phyloP scores from a whole-genome alignment of 371 early-diverging fungal species.

The Globomyces sp. region DNA sequence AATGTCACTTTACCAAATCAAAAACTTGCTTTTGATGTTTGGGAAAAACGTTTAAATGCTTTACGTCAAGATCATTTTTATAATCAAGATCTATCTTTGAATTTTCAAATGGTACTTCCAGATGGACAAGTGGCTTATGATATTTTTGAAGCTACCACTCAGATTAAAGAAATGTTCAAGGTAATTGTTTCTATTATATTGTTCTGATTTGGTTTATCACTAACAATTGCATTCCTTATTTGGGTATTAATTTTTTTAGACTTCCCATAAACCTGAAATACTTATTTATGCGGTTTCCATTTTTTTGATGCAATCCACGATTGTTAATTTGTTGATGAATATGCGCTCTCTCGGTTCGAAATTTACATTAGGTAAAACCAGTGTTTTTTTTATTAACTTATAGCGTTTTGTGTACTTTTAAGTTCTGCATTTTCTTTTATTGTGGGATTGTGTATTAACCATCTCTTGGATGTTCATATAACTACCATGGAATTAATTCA shows the following conservation, averaged over 20 bases:
- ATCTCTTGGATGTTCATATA: constrained; percentile 24
- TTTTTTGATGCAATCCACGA: constrained; percentile 81
- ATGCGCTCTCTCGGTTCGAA: constrained; percentile 86
- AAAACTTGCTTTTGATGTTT: neutral
- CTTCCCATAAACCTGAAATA: constrained; percentile 62
- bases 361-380: constrained; percentile 54
- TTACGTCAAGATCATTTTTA: constrained; percentile 1
- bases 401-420: constrained; percentile 54
- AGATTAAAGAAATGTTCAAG: constrained; percentile 9
- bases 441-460: constrained; percentile 40
- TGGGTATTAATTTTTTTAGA: constrained; percentile 54
- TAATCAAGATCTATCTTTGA: constrained; percentile 5
- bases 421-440: constrained; percentile 80
- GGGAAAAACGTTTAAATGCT: constrained; percentile 8
- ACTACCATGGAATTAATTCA: constrained; percentile 56
- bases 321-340: constrained; percentile 76
- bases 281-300: constrained; percentile 78
- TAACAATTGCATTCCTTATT: neutral
- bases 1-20: constrained; percentile 5
- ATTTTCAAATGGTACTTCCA: constrained; percentile 13
- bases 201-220: no score
- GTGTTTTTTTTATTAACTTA: no score
- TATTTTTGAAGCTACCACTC: neutral
- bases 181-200: neutral
- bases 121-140: constrained; percentile 10